Evolutionary conservation across 2,329 filamentous ascomycete genomes (phyloP).

Genomic region (Epichloe gansuensis): DNA sequence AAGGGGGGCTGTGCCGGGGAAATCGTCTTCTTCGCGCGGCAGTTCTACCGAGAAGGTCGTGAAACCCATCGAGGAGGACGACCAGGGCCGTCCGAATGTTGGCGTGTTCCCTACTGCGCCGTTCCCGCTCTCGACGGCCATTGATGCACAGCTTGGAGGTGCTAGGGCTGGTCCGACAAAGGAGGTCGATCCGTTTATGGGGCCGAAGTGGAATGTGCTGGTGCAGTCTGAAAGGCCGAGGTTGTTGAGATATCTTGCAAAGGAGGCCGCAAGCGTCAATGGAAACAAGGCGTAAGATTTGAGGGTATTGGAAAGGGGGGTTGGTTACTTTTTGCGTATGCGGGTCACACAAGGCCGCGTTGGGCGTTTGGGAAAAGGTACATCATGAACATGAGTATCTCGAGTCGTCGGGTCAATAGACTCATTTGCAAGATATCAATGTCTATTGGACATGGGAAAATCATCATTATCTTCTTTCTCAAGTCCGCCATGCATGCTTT

Average conservation of each 20-base stretch:
- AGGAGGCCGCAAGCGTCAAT: not conserved
- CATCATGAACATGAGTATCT: no score
- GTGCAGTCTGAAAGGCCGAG: conserved; percentile 1
- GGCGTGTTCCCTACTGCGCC: not conserved
- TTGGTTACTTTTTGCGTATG: not conserved
- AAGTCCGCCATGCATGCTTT: no score
- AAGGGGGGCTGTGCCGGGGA: conserved; percentile 13
- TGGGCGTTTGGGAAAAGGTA: no score
- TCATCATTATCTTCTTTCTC: no score
- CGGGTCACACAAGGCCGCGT: no score
- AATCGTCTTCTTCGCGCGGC: not conserved
- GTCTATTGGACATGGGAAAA: no score
- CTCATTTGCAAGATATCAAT: no score
- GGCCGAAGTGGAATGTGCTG: conserved; percentile 3
- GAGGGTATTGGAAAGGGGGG: not conserved
- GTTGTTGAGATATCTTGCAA: not conserved
- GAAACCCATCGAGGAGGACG: not conserved
- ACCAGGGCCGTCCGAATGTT: conserved; percentile 5
- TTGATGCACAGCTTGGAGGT: not conserved
- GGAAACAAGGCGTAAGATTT: not conserved
- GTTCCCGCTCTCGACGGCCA: conserved; percentile 1
- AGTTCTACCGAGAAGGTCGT: not conserved
- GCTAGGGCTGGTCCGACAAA: not conserved
- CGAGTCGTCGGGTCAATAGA: no score
- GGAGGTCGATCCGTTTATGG: conserved; percentile 4